These are phyloP conservation scores for Olyra latifolia DNA, from an alignment of 176 grass and related monocot genomes.

Conservation along the genomic window DNA sequence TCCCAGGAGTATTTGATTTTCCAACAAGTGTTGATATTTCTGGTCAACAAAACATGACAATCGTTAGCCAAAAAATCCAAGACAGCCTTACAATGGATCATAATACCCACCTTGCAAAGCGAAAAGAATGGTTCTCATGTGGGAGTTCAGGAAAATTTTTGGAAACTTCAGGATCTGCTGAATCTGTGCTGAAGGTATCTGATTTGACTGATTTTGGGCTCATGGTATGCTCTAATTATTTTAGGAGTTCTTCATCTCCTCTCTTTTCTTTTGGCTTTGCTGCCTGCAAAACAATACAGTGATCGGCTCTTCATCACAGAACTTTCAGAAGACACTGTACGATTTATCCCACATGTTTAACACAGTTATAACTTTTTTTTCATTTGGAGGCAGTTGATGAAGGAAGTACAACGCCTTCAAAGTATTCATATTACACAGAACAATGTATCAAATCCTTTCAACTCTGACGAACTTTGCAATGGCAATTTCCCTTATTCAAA, in stretches of 20 bases:
- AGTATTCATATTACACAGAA: slow-evolving; percentile 23
- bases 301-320: neutral
- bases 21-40: slow-evolving; percentile 24
- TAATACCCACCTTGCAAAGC: slow-evolving; percentile 12
- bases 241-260: neutral
- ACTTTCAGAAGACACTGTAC: neutral
- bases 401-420: slow-evolving; percentile 14
- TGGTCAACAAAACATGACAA: slow-evolving; percentile 14
- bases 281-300: slow-evolving; percentile 2
- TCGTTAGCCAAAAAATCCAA: slow-evolving; percentile 35
- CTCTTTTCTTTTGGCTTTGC: slow-evolving; percentile 16
- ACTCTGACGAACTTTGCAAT: slow-evolving; percentile 38
- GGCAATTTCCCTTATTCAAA: slow-evolving; percentile 39
- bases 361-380: neutral
- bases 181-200: slow-evolving; percentile 46
- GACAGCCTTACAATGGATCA: slow-evolving; percentile 12
- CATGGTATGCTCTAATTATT: neutral
- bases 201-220: neutral
- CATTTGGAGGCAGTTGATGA: slow-evolving; percentile 46
- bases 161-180: slow-evolving; percentile 26
- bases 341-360: slow-evolving; percentile 9
- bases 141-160: slow-evolving; percentile 29
- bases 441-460: slow-evolving; percentile 33
- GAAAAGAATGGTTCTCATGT: slow-evolving; percentile 34
- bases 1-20: slow-evolving; percentile 39